phyloP scores from a whole-genome alignment of 805 yeast genomes.

The Lipomyces sp. region DNA sequence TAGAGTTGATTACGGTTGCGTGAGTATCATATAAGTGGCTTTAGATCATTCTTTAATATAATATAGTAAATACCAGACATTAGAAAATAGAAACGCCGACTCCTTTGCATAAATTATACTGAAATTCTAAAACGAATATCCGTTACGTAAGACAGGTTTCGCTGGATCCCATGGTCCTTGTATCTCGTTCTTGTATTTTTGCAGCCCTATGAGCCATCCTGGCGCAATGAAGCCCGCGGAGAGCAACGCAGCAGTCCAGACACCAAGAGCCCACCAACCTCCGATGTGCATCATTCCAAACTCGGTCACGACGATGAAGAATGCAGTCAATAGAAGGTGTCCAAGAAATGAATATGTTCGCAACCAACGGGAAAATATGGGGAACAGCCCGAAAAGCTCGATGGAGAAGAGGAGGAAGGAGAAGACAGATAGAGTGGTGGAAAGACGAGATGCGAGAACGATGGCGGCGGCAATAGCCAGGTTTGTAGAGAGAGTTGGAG shows the following conservation, averaged over 20 bases:
- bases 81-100: neutral
- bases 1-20: no score
- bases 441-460: constrained; percentile 82
- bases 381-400: constrained; percentile 67
- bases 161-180: constrained; percentile 96
- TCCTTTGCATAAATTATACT: neutral
- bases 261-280: constrained; percentile 43
- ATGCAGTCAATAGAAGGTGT: constrained; percentile 17
- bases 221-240: constrained; percentile 60
- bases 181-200: constrained; percentile 74
- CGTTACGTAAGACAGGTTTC: constrained; percentile 51
- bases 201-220: constrained; percentile 63
- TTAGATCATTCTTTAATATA: no score
- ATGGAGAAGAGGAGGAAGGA: constrained; percentile 74
- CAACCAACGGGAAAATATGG: constrained; percentile 62
- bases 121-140: constrained; percentile 3
- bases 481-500: constrained; percentile 69
- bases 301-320: constrained; percentile 34
- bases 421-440: constrained; percentile 72
- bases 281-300: constrained; percentile 40
- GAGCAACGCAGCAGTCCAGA: constrained; percentile 53
- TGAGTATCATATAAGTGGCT: no score
- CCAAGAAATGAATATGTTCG: constrained; percentile 39
- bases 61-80: no score
- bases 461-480: constrained; percentile 80